These are phyloP conservation scores for Gigaspora rosea DNA, from an alignment of 192 early-diverging fungal species.

Conservation along the genomic window DNA sequence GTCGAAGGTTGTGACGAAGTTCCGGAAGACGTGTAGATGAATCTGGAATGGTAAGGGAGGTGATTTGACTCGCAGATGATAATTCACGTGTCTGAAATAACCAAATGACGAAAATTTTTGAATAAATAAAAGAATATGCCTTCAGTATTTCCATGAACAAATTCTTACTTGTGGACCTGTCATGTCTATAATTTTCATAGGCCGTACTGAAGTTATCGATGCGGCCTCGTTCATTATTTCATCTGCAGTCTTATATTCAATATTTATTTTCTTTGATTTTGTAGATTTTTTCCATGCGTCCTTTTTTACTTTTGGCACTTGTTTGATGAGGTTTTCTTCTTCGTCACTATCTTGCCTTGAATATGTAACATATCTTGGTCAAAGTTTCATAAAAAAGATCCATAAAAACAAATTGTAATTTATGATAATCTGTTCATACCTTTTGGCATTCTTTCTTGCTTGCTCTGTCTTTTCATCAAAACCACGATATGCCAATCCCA, in stretches of 20 bases:
- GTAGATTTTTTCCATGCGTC: slow-evolving; percentile 52
- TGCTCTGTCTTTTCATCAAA: slow-evolving; percentile 79
- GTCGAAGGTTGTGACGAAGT: slow-evolving; percentile 72
- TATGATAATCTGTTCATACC: slow-evolving; percentile 24
- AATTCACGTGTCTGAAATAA: slow-evolving; percentile 47
- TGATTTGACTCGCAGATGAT: slow-evolving; percentile 49
- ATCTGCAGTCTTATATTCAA: slow-evolving; percentile 73
- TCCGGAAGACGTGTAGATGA: slow-evolving; percentile 67
- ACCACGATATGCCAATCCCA: slow-evolving; percentile 81
- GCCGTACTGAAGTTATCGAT: slow-evolving; percentile 38
- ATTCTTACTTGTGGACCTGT: slow-evolving; percentile 60
- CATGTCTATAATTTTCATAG: slow-evolving; percentile 84
- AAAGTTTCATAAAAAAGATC: neutral
- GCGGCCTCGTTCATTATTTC: slow-evolving; percentile 67
- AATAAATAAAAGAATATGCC: neutral
- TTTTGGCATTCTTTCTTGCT: slow-evolving; percentile 53
- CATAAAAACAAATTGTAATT: neutral
- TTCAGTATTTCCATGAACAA: slow-evolving; percentile 33
- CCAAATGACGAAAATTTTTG: neutral
- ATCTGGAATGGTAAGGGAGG: slow-evolving; percentile 51
- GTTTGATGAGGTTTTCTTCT: slow-evolving; percentile 32
- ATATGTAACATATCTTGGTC: neutral
- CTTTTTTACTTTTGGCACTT: slow-evolving; percentile 39
- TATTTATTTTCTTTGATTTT: slow-evolving; percentile 41
- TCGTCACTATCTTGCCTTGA: slow-evolving; percentile 33